Percentiles rank a stretch among this genome's conserved stretches.
Evolutionary conservation across 2,329 filamentous ascomycete species (phyloP).

Genomic region (Lasiodiplodia citricola): DNA sequence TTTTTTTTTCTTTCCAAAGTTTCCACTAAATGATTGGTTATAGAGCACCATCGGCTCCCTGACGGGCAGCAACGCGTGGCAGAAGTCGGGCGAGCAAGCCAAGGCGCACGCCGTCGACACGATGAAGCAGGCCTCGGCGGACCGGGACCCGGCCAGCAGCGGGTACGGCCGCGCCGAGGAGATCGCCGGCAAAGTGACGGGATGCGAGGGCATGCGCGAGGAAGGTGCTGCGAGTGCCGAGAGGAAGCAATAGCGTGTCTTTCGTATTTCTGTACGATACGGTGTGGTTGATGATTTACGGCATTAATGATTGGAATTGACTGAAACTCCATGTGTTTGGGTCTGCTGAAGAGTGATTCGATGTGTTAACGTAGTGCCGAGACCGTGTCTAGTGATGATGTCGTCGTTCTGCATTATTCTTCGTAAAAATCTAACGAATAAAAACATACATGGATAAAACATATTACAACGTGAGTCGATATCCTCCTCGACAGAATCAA

Average conservation of each 20-base stretch:
- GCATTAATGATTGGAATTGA: not conserved
- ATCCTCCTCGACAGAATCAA: not conserved
- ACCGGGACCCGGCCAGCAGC: constrained; percentile 58
- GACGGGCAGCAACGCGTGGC: constrained; percentile 69
- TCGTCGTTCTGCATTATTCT: too few species aligned
- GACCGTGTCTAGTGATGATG: too few species aligned
- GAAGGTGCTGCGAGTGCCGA: constrained; percentile 61
- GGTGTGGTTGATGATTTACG: not conserved
- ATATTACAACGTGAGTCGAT: not conserved
- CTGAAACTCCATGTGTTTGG: not conserved
- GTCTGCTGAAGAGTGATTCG: not conserved
- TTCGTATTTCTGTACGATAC: not conserved
- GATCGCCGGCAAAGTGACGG: constrained; percentile 65
- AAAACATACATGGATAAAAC: not conserved
- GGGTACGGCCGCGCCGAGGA: constrained; percentile 70
- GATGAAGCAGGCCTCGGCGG: constrained; percentile 66
- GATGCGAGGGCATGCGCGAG: constrained; percentile 72
- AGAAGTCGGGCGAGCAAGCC: constrained; percentile 66
- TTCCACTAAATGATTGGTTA: not conserved
- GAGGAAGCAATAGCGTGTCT: constrained; percentile 6
- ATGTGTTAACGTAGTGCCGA: too few species aligned
- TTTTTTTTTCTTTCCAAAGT: not conserved
- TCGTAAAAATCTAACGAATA: too few species aligned
- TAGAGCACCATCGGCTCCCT: constrained; percentile 66
- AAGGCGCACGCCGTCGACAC: constrained; percentile 65